A percentile compares a stretch with the other conserved stretches of the same genome.
Evolutionary conservation across 2,329 filamentous ascomycete genomes (phyloP).

Genomic region (Calonectria pseudoreteaudii): DNA sequence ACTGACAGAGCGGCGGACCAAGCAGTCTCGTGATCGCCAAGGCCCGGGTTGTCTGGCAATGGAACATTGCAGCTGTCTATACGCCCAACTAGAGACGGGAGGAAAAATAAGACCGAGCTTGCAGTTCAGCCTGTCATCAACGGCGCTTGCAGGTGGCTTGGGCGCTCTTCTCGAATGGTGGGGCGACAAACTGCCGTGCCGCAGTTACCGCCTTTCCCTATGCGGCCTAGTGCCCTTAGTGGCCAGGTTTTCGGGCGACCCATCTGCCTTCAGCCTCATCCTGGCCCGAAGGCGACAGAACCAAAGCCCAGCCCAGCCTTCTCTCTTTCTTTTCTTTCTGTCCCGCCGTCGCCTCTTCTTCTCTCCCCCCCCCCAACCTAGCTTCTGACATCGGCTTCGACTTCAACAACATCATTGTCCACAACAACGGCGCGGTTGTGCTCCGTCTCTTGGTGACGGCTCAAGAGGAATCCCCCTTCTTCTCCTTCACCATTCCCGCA

Average conservation of each 20-base stretch:
- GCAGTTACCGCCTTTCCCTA: slow-evolving; percentile 37
- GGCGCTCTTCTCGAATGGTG: neutral
- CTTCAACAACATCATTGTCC: neutral
- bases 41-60: slow-evolving; percentile 14
- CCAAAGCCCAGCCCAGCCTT: slow-evolving; percentile 35
- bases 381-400: slow-evolving; percentile 12
- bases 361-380: slow-evolving; percentile 11
- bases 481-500: neutral
- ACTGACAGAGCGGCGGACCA: neutral
- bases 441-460: neutral
- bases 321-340: slow-evolving; percentile 28
- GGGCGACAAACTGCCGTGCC: slow-evolving; percentile 32
- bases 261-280: slow-evolving; percentile 39
- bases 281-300: slow-evolving; percentile 26
- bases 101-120: neutral
- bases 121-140: slow-evolving; percentile 6
- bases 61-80: slow-evolving; percentile 28
- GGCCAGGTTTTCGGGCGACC: slow-evolving; percentile 34
- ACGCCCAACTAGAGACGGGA: neutral
- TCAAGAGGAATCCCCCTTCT: neutral
- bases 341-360: slow-evolving; percentile 18
- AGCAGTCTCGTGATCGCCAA: neutral
- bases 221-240: slow-evolving; percentile 29
- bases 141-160: slow-evolving; percentile 7
- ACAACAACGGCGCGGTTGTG: neutral